Percentiles rank a stretch among this genome's conserved stretches.
phyloP scores from a whole-genome alignment of 2,329 filamentous ascomycete species.

The Hymenoscyphus occultus region DNA sequence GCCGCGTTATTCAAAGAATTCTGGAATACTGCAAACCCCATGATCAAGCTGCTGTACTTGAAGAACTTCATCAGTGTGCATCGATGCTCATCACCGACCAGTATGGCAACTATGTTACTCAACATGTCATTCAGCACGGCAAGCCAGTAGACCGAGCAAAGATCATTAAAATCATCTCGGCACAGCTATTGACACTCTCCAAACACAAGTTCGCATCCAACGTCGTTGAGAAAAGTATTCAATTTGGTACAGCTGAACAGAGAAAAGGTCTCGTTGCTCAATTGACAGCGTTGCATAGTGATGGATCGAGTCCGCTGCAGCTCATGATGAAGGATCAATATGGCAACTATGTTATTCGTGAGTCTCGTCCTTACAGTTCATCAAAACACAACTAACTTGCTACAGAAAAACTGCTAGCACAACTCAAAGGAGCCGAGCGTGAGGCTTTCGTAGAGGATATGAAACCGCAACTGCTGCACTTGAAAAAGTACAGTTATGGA shows the following conservation, averaged over 20 bases:
- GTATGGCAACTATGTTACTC: slow-evolving; percentile 94
- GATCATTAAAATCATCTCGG: slow-evolving; percentile 72
- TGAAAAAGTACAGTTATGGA: slow-evolving; percentile 63
- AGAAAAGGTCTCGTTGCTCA: slow-evolving; percentile 65
- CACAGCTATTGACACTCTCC: slow-evolving; percentile 70
- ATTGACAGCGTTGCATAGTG: slow-evolving; percentile 56
- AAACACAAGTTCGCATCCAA: slow-evolving; percentile 98
- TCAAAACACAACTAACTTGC: slow-evolving; percentile 11
- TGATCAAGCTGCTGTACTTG: slow-evolving; percentile 69
- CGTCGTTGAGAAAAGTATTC: slow-evolving; percentile 90
- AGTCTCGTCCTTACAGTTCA: slow-evolving; percentile 43
- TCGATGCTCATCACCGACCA: slow-evolving; percentile 75
- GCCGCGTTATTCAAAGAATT: slow-evolving; percentile 88
- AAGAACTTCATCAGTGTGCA: slow-evolving; percentile 73
- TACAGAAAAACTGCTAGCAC: slow-evolving; percentile 75
- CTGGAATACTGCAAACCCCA: slow-evolving; percentile 75
- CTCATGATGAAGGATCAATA: slow-evolving; percentile 85
- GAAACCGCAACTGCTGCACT: slow-evolving; percentile 55
- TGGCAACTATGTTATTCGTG: slow-evolving; percentile 96
- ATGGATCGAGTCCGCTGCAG: slow-evolving; percentile 68
- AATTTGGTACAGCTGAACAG: slow-evolving; percentile 66
- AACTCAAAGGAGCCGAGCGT: slow-evolving; percentile 58
- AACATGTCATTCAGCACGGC: slow-evolving; percentile 83
- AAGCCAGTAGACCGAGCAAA: slow-evolving; percentile 66
- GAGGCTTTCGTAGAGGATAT: slow-evolving; percentile 61